Percentiles rank a stretch among this genome's conserved stretches.
phyloP scores from a whole-genome alignment of 441 rosid species.

The Jatropha multifida region DNA sequence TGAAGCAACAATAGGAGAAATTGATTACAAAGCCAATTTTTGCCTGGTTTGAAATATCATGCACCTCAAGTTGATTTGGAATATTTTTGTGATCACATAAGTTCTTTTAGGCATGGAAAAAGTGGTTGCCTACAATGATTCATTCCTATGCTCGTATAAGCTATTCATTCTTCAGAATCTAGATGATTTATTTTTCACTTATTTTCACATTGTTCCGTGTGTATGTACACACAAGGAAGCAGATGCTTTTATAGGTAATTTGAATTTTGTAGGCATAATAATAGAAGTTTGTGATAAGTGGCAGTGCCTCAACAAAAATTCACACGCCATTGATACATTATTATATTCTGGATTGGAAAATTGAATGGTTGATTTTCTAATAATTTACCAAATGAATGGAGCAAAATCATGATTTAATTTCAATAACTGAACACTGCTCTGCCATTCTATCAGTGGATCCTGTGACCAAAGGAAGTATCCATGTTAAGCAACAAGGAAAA shows the following conservation, averaged over 20 bases:
- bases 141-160: background rate
- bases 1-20: background rate
- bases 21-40: background rate
- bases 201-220: background rate
- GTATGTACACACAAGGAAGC: background rate
- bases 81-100: background rate
- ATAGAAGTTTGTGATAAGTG: background rate
- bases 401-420: background rate
- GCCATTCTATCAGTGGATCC: background rate
- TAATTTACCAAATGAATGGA: slow-evolving; percentile 3
- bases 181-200: background rate
- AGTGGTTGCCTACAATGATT: background rate
- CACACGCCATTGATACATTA: background rate
- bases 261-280: background rate
- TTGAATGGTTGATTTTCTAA: background rate
- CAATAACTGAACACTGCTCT: background rate
- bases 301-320: background rate
- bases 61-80: background rate
- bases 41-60: background rate
- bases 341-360: background rate
- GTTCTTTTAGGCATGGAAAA: background rate
- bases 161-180: background rate
- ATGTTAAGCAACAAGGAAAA: background rate
- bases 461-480: background rate
- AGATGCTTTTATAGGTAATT: background rate